Percentiles rank a stretch among this genome's conserved stretches.
phyloP scores from a whole-genome alignment of 805 yeast species.

The Spathaspora passalidarum region DNA sequence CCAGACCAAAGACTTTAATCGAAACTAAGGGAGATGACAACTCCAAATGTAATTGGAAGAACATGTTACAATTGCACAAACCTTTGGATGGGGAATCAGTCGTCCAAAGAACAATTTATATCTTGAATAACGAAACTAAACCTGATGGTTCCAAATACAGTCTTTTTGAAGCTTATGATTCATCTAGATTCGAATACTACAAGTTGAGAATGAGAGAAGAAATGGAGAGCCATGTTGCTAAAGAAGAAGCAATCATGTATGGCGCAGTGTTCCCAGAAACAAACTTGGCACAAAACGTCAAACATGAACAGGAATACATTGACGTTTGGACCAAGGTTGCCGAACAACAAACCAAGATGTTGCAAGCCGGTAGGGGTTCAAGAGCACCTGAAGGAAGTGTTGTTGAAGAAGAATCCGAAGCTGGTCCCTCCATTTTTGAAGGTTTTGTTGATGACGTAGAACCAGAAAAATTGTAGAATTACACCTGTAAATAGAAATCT shows the following conservation, averaged over 20 bases:
- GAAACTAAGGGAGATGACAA: constrained; percentile 69
- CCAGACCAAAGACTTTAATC: constrained; percentile 79
- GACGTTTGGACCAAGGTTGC: constrained; percentile 76
- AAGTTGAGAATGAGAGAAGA: constrained; percentile 82
- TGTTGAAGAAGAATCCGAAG: constrained; percentile 11
- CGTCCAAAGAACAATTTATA: constrained; percentile 43
- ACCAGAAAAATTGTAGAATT: not conserved
- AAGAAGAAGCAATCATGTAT: constrained; percentile 82
- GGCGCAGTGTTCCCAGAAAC: constrained; percentile 67
- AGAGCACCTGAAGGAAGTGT: constrained; percentile 20
- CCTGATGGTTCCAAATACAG: constrained; percentile 16
- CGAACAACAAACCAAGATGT: constrained; percentile 54
- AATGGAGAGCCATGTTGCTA: constrained; percentile 63
- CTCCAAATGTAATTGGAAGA: constrained; percentile 69
- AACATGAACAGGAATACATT: constrained; percentile 66
- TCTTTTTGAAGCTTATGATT: constrained; percentile 71
- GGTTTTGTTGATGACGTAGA: constrained; percentile 8
- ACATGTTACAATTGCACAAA: constrained; percentile 66
- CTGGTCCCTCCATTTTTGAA: constrained; percentile 16
- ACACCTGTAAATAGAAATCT: constrained; percentile 4
- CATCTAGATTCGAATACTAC: constrained; percentile 86
- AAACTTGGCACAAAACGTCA: constrained; percentile 63
- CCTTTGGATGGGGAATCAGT: constrained; percentile 81
- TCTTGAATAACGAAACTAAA: constrained; percentile 19
- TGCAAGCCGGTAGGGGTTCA: constrained; percentile 42